These are phyloP conservation scores for Rhodamnia rubescens DNA, from an alignment of 345 rosid genomes.

Conservation along the genomic window DNA sequence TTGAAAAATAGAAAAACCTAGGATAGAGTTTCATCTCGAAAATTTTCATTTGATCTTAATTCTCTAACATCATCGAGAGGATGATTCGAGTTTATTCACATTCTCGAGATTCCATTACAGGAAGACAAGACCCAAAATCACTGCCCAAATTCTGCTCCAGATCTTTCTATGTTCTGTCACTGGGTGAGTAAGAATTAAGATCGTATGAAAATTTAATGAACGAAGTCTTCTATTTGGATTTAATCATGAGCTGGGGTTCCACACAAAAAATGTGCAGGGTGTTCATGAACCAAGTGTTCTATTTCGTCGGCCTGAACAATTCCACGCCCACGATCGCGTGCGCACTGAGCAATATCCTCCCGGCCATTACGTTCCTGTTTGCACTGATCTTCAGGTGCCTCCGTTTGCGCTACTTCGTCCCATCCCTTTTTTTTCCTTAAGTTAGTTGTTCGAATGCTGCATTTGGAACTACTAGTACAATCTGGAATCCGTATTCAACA, in stretches of 20 bases:
- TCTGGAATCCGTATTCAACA: background rate
- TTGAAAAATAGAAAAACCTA: background rate
- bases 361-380: constrained; percentile 71
- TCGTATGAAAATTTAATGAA: too few species aligned
- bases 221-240: background rate
- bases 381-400: constrained; percentile 69
- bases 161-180: constrained; percentile 74
- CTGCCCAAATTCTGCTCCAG: constrained; percentile 36
- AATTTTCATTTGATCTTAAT: background rate
- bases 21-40: background rate
- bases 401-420: background rate
- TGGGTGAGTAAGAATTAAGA: constrained; percentile 31
- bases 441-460: background rate
- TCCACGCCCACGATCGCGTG: constrained; percentile 76
- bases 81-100: background rate
- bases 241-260: background rate
- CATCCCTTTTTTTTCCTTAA: too few species aligned
- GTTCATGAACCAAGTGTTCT: constrained; percentile 65
- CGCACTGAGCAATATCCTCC: constrained; percentile 64
- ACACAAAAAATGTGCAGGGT: constrained; percentile 23
- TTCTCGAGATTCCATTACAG: constrained; percentile 14
- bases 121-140: constrained; percentile 73
- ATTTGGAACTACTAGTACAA: background rate
- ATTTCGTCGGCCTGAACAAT: constrained; percentile 66
- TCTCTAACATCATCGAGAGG: background rate